phyloP scores from a whole-genome alignment of 1,284 basidiomycete genomes.

The Tetrapyrgos nigripes region DNA sequence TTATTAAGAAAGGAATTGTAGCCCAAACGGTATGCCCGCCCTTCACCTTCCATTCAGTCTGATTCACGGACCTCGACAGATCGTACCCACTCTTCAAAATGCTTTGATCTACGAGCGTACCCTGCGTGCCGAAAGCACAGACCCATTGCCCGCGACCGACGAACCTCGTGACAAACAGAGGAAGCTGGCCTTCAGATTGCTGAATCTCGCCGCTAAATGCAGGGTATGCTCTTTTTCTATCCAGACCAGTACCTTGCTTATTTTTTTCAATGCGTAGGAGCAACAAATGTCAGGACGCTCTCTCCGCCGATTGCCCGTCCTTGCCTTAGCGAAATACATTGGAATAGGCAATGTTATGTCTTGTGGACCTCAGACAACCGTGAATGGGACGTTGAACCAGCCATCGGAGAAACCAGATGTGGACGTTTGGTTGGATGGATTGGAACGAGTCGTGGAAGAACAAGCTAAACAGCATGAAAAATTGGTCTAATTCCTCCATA shows the following conservation, averaged over 20 bases:
- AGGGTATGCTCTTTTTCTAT: constrained; percentile 56
- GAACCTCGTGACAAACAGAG: constrained; percentile 55
- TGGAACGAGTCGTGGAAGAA: constrained; percentile 73
- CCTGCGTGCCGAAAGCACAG: no score
- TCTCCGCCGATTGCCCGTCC: constrained; percentile 87
- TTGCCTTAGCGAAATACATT: constrained; percentile 88
- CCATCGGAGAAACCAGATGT: constrained; percentile 47
- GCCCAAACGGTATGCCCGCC: constrained; percentile 52
- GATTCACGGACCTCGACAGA: constrained; percentile 42
- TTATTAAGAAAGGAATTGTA: constrained; percentile 80
- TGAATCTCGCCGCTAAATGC: constrained; percentile 74
- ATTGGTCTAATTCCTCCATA: constrained; percentile 32
- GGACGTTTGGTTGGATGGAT: constrained; percentile 76
- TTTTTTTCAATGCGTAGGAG: constrained; percentile 37
- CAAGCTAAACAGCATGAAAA: constrained; percentile 59
- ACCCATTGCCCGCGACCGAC: constrained; percentile 14
- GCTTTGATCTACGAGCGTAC: constrained; percentile 64
- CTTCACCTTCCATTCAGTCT: constrained; percentile 2
- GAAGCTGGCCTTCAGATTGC: constrained; percentile 63
- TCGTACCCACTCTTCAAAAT: constrained; percentile 65
- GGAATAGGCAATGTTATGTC: constrained; percentile 47
- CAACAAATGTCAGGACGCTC: constrained; percentile 91
- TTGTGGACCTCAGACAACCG: constrained; percentile 9
- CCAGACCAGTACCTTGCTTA: background rate
- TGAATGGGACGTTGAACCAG: constrained; percentile 10